Evolutionary conservation across 2,329 filamentous ascomycete genomes (phyloP).

Genomic region (Kalmusia sp.): DNA sequence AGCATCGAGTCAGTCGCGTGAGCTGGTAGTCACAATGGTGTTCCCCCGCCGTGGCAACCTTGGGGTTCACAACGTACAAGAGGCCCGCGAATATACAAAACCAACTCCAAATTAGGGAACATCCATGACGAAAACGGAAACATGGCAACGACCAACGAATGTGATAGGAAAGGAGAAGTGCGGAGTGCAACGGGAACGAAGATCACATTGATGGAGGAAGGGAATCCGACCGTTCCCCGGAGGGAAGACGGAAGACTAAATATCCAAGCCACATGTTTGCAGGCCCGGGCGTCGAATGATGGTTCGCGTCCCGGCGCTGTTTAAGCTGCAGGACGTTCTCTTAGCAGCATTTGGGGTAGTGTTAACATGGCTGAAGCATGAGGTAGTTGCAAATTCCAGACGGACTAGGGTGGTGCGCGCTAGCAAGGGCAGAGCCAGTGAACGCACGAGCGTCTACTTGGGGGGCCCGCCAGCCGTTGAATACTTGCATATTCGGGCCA

Average conservation of each 20-base stretch:
- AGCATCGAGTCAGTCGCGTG: conserved; percentile 29
- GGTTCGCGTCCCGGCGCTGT: conserved; percentile 49
- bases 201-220: conserved; percentile 50
- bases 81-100: conserved; percentile 44
- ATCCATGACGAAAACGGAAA: conserved; percentile 46
- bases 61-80: conserved; percentile 40
- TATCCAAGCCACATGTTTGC: conserved; percentile 50
- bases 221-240: conserved; percentile 47
- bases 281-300: conserved; percentile 48
- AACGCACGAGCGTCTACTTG: conserved; percentile 45
- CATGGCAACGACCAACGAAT: conserved; percentile 48
- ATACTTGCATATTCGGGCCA: conserved; percentile 44
- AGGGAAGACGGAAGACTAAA: conserved; percentile 47
- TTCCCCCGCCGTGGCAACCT: background rate
- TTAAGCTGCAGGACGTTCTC: conserved; percentile 48
- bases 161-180: conserved; percentile 45
- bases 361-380: conserved; percentile 49
- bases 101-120: conserved; percentile 50
- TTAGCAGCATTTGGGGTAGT: conserved; percentile 52
- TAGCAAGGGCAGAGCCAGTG: conserved; percentile 39
- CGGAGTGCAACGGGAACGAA: conserved; percentile 43
- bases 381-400: conserved; percentile 47
- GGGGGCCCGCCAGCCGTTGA: conserved; percentile 48
- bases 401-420: conserved; percentile 36
- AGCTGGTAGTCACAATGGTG: background rate